These are phyloP conservation scores for Saccharomyces hybrid DNA, from an alignment of 1,139 yeast genomes.

Conservation along the genomic window DNA sequence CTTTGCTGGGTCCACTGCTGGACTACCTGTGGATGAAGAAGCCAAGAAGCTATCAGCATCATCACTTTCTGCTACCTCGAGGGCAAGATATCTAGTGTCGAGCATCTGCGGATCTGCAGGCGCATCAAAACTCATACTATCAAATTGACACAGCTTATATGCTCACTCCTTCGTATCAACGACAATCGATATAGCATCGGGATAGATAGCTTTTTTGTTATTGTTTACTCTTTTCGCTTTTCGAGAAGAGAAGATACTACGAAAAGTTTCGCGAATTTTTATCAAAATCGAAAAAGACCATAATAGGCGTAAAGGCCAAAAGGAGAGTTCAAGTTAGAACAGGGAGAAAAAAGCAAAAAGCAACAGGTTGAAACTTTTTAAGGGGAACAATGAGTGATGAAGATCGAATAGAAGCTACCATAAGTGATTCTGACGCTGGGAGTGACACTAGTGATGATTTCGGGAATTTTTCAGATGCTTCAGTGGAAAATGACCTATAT, in stretches of 20 bases:
- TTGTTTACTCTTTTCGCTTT: neutral
- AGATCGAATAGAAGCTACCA: neutral
- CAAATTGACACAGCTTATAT: too few species aligned
- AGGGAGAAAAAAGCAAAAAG: neutral
- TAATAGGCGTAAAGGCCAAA: neutral
- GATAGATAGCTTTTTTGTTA: neutral
- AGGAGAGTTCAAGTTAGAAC: neutral
- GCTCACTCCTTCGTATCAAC: too few species aligned
- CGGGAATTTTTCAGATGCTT: constrained; percentile 31
- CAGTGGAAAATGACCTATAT: constrained; percentile 14
- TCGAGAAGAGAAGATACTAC: neutral
- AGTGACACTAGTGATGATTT: constrained; percentile 23
- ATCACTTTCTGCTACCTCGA: neutral
- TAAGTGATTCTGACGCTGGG: constrained; percentile 7
- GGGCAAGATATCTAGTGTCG: neutral
- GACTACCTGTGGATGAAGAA: neutral
- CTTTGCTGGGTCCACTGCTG: neutral
- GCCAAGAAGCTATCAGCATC: neutral
- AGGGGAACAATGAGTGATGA: neutral
- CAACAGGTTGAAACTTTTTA: neutral
- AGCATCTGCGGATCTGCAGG: neutral
- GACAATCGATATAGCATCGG: too few species aligned
- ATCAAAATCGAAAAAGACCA: neutral
- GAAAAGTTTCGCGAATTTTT: neutral
- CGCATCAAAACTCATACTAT: neutral